Evolutionary conservation across 768 basidiomycete genomes (phyloP).

Genomic region (Agaricus blazei): DNA sequence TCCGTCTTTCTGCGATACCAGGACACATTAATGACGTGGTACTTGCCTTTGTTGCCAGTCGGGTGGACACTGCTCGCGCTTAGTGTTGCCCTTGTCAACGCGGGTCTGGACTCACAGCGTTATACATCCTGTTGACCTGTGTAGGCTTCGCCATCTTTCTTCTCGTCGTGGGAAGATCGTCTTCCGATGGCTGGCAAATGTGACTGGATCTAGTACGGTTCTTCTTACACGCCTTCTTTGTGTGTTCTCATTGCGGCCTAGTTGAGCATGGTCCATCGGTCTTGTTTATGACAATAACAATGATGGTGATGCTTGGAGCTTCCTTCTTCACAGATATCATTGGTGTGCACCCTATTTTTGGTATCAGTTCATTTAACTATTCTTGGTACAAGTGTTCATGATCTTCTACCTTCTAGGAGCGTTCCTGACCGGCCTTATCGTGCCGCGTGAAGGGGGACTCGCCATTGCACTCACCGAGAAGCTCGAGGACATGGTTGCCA

Average conservation of each 20-base stretch:
- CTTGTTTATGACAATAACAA: constrained; percentile 83
- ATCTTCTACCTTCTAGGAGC: constrained; percentile 41
- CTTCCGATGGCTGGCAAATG: constrained; percentile 68
- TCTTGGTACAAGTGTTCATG: background rate
- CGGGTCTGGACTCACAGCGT: constrained; percentile 73
- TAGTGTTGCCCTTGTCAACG: constrained; percentile 89
- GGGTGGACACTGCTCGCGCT: constrained; percentile 89
- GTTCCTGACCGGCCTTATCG: constrained; percentile 74
- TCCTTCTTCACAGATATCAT: constrained; percentile 94
- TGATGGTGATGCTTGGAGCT: constrained; percentile 76
- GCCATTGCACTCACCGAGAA: constrained; percentile 88
- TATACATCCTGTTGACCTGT: constrained; percentile 79
- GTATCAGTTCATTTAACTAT: constrained; percentile 26
- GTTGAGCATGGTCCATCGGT: constrained; percentile 79
- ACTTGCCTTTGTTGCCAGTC: constrained; percentile 25
- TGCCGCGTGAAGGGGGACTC: constrained; percentile 86
- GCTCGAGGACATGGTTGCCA: constrained; percentile 91
- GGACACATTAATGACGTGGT: background rate
- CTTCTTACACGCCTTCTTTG: background rate
- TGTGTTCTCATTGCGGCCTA: constrained; percentile 10
- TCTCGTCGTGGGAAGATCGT: constrained; percentile 58
- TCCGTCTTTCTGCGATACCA: constrained; percentile 7
- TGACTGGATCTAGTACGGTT: constrained; percentile 64
- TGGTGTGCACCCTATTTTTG: constrained; percentile 90
- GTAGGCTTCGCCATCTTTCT: constrained; percentile 80